Base-by-base conservation (phyloP, 208 protist species). In the Crithidia expoeki region DNA sequence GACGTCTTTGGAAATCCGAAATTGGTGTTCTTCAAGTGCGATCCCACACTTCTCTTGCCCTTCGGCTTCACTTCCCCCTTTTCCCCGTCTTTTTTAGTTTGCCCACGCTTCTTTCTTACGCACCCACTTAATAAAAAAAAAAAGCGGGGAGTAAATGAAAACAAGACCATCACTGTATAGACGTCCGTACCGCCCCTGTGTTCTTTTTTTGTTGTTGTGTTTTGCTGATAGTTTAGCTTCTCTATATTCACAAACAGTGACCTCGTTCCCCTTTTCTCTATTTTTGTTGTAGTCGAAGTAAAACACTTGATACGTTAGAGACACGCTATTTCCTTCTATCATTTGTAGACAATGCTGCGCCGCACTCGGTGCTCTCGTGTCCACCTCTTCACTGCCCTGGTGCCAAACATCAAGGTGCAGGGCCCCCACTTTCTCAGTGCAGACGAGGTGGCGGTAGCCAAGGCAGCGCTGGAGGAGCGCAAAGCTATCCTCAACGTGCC, bases 301-400 rank as follows among this genome's bases (percentile, higher is more conserved):
- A n/a, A n/a, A n/a, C n/a, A n/a, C n/a, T n/a, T n/a, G n/a, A n/a
- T n/a, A n/a, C n/a, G n/a, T n/a, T n/a, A n/a, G n/a, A n/a, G n/a
- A n/a, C n/a, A n/a, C n/a, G 36, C 12, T 42, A 6, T 42, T 42
- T 42, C 36, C 6, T 42, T 12, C 36, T 16, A 42, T 17, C n/a
- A 17, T 17, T 47, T 9, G 12, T n/a, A 4, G 16, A 47, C 28
- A 27, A 96, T 96, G 91, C 74, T 96, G 6, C 83, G 78, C 10
- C 71, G 83, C 42, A 86, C 88, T 17, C 49, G 74, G 25, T n/a
- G 81, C 1, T 56, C 59, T 2, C 65, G 74, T n/a, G 86, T 91
- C 25, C 88, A 96, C 56, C 73, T 96, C 38, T 96, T 96, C 68
- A 83, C 78, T 34, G 84, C 88, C 28, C 70, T 96, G 11, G 87